Evolutionary conservation across 306 rosid genomes (phyloP).

Genomic region (Prunus mongolica): DNA sequence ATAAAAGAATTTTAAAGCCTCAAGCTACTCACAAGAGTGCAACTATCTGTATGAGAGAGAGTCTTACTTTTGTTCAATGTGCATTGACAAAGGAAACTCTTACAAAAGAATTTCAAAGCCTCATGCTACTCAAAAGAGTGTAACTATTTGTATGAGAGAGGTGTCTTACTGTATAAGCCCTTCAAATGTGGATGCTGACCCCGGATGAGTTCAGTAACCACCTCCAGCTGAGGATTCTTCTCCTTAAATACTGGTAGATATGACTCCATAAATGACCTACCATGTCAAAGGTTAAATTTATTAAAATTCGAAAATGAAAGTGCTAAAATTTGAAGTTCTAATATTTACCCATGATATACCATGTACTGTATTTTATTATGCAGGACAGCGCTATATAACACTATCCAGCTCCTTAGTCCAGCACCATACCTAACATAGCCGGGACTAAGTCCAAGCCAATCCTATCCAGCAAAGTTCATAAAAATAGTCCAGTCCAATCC

Average conservation of each 20-base stretch:
- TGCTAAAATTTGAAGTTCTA: neutral
- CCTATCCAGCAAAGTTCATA: too few relatives aligned
- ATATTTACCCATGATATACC: neutral
- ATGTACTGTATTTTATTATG: too few relatives aligned
- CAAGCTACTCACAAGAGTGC: neutral
- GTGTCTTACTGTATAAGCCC: conserved; percentile 67
- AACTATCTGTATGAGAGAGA: neutral
- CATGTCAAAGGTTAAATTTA: conserved; percentile 11
- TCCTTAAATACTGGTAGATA: conserved; percentile 68
- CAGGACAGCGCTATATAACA: too few relatives aligned
- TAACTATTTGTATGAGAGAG: neutral
- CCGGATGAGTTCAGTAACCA: conserved; percentile 77
- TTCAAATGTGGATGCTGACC: conserved; percentile 94
- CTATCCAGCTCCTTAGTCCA: too few relatives aligned
- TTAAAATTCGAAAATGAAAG: conserved; percentile 9
- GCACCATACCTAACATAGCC: too few relatives aligned
- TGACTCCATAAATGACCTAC: conserved; percentile 83
- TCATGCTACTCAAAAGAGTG: neutral
- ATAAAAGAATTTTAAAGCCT: neutral
- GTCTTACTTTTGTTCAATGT: neutral
- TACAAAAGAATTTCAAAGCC: neutral
- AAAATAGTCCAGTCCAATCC: too few relatives aligned
- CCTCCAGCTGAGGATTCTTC: conserved; percentile 81
- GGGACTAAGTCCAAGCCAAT: too few relatives aligned
- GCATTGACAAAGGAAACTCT: conserved; percentile 19